phyloP scores from a whole-genome alignment of 2,329 filamentous ascomycete species.

The Grosmannia huntii region DNA sequence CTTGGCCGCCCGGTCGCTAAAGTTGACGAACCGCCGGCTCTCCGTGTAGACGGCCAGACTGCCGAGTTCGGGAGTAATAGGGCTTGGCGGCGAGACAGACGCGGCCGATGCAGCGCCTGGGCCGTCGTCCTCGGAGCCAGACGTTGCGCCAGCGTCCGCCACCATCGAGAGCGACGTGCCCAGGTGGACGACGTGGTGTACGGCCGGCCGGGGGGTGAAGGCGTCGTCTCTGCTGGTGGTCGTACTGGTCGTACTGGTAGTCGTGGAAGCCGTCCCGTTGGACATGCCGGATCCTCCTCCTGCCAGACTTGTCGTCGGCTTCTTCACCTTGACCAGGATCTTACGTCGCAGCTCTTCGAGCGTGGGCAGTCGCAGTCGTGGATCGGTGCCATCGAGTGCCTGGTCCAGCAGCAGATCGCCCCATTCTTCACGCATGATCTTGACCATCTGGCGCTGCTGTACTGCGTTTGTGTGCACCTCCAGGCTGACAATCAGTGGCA shows the following conservation, averaged over 20 bases:
- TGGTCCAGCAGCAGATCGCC: constrained; percentile 55
- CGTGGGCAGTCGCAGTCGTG: constrained; percentile 47
- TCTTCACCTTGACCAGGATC: constrained; percentile 76
- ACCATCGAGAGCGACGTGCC: constrained; percentile 18
- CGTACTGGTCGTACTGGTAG: neutral
- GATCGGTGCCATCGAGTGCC: constrained; percentile 35
- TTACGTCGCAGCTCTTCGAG: constrained; percentile 63
- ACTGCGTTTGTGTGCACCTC: constrained; percentile 75
- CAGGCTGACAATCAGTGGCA: constrained; percentile 83
- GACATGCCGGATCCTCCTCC: neutral
- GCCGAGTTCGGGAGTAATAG: constrained; percentile 60
- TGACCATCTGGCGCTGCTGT: constrained; percentile 85
- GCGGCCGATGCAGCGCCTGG: neutral
- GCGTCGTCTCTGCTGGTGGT: neutral
- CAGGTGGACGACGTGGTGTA: constrained; percentile 6
- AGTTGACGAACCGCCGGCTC: constrained; percentile 65
- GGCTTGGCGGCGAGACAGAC: neutral
- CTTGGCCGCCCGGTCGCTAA: constrained; percentile 50
- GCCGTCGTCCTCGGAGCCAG: constrained; percentile 26
- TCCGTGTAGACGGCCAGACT: constrained; percentile 75
- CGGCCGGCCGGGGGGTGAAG: neutral
- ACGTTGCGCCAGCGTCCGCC: constrained; percentile 14
- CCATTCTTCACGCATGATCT: constrained; percentile 89
- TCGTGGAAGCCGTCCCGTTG: neutral
- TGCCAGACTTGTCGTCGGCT: constrained; percentile 20